These are phyloP conservation scores for Phoma herbarum DNA, from an alignment of 2,329 filamentous ascomycete species.

Conservation along the genomic window DNA sequence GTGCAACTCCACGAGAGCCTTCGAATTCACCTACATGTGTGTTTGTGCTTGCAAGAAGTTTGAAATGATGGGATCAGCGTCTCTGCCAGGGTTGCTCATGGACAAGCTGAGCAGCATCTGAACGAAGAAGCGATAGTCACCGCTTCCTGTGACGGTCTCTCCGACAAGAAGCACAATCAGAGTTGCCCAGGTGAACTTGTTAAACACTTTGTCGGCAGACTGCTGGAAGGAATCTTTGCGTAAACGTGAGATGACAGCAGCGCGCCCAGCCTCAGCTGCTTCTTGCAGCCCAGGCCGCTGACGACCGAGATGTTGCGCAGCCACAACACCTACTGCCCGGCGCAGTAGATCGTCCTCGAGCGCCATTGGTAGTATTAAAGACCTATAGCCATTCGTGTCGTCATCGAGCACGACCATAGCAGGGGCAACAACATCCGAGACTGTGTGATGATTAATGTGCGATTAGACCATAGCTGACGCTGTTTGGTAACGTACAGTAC, in stretches of 20 bases:
- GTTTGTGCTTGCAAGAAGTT: conserved; percentile 20
- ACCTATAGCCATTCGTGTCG: conserved; percentile 51
- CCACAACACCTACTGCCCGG: conserved; percentile 52
- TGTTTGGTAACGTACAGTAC: conserved; percentile 41
- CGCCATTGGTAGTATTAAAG: conserved; percentile 54
- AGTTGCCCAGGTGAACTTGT: conserved; percentile 50
- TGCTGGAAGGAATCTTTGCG: conserved; percentile 43
- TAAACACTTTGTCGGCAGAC: conserved; percentile 45
- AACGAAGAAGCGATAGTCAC: conserved; percentile 50
- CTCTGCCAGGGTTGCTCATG: conserved; percentile 2
- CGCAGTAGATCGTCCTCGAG: conserved; percentile 49
- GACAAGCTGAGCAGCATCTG: conserved; percentile 50
- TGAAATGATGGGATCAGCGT: neutral
- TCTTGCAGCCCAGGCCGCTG: conserved; percentile 42
- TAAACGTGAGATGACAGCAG: conserved; percentile 51
- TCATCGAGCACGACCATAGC: conserved; percentile 54
- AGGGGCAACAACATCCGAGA: conserved; percentile 51
- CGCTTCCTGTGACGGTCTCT: conserved; percentile 54
- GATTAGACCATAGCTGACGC: neutral
- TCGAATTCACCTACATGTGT: conserved; percentile 1
- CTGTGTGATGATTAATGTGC: conserved; percentile 25
- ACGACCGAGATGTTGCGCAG: conserved; percentile 52
- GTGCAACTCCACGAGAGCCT: too few relatives aligned
- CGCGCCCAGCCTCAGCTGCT: conserved; percentile 48
- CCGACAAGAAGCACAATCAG: conserved; percentile 53